Conservation (phyloP, 352 stramenopile genomes). For the Globisporangium parvum region DNA sequence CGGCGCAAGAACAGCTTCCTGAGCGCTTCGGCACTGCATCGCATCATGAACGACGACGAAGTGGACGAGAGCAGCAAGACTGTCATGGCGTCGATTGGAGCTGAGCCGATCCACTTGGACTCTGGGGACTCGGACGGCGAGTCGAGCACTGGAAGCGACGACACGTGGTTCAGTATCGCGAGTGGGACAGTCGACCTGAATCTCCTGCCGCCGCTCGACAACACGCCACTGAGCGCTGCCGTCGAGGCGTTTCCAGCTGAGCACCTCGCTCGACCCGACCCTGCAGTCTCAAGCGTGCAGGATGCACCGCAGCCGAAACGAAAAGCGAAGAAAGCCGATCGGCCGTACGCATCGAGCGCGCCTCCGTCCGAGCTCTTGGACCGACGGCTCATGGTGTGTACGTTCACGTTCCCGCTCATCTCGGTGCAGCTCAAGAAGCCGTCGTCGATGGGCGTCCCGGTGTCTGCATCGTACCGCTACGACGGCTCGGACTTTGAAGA, state of each 20-base stretch:
- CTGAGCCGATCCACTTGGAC: conserved; percentile 18
- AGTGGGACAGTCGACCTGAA: conserved; percentile 53
- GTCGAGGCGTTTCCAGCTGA: conserved; percentile 1
- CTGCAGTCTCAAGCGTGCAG: background rate
- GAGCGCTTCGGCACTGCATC: conserved; percentile 45
- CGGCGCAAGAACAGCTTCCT: conserved; percentile 31
- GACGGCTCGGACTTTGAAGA: conserved; percentile 58
- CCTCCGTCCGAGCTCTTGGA: conserved; percentile 50
- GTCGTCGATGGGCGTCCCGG: conserved; percentile 27
- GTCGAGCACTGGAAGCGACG: conserved; percentile 78
- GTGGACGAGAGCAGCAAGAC: conserved; percentile 24
- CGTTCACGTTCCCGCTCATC: conserved; percentile 78
- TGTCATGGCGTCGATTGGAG: conserved; percentile 7
- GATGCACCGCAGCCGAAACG: conserved; percentile 13
- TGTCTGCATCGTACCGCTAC: conserved; percentile 52
- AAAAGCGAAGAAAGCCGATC: conserved; percentile 21
- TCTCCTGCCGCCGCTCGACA: conserved; percentile 4
- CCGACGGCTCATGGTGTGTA: conserved; percentile 66
- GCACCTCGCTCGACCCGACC: conserved; percentile 2
- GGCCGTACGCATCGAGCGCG: conserved; percentile 8
- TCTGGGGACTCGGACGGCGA: conserved; percentile 40
- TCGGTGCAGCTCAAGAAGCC: conserved; percentile 79
- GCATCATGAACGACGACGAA: conserved; percentile 38
- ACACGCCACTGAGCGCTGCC: background rate
- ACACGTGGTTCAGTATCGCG: conserved; percentile 87